phyloP scores from a whole-genome alignment of 73 alveolate species.

The Paramecium tetraurelia region DNA sequence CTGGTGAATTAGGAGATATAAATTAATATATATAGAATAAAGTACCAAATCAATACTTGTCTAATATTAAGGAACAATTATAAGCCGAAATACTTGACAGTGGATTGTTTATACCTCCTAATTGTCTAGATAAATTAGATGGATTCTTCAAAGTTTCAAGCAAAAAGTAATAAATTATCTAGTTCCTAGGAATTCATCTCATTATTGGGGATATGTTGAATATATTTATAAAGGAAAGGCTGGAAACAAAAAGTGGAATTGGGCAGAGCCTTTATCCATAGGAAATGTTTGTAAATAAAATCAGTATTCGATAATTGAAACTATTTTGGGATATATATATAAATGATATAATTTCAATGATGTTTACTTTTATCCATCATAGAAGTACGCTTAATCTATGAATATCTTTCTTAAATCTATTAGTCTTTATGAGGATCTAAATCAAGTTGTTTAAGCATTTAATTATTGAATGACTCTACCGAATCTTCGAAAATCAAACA shows the following conservation, averaged over 20 bases:
- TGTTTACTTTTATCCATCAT: neutral
- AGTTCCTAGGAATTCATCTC: neutral
- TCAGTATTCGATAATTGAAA: neutral
- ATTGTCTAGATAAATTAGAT: neutral
- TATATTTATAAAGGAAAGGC: neutral
- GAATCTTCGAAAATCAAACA: neutral
- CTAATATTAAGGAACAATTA: neutral
- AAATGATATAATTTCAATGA: neutral
- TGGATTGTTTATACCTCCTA: neutral
- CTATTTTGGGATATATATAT: neutral
- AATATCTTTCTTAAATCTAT: constrained; percentile 1
- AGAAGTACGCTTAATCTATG: constrained; percentile 20
- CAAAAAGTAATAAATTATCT: neutral
- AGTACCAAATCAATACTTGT: neutral
- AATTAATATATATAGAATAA: neutral
- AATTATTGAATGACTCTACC: neutral
- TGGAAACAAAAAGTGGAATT: neutral
- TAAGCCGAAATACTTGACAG: neutral
- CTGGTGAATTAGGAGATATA: neutral
- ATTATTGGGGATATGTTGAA: neutral
- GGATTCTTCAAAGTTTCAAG: neutral
- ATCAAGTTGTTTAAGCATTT: neutral
- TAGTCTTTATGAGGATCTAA: neutral
- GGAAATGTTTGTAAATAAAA: neutral
- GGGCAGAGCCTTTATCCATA: neutral